Evolutionary conservation across 2,329 filamentous ascomycete genomes (phyloP), one percentile per base, ranked within the genome.

Genomic region (Claviceps sp.): DNA sequence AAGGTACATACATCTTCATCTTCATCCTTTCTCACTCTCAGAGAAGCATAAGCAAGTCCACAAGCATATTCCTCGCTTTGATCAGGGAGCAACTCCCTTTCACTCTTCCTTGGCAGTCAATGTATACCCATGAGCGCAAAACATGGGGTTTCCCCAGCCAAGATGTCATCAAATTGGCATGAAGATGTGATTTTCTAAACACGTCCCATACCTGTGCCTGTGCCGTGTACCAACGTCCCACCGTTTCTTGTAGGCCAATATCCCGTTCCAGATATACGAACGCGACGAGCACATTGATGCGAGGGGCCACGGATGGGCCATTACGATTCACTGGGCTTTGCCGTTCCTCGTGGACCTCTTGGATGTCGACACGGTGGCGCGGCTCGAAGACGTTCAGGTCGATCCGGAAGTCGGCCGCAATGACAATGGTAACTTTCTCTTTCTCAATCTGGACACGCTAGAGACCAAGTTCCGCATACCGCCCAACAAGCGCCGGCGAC

Each of bases 271-370:
- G 36, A 52, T 66, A 18, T 66, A 61, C 54, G 64, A 66, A 52
- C 62, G 63, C 38, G 57, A 63, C 59, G 56, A 57, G 20, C 55
- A 62, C 47, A 56, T 62, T 51, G 59, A 60, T 47, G 56, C 58
- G 20, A 65, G 65, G 20, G 54, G 55, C 3, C 72, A 74, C 42
- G 78, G 79, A 47, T 82, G 78, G 79, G 78, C 75, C 43, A 68
- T 83, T 49, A 81, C 78, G 1, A 62, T 82, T 37, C 77, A 82
- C 58, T 82, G 78, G 78, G 74, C 70, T 20, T 65, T 80, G 13
- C 61, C 58, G 2, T 64, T 59, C 38, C 56, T 65, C 9, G 48
- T 51, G 16, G 52, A 63, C 52, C 54, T 65, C 14, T 51, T 65
- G 2, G 60, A 61, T 20, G 52, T 52, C 5, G 53, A 54, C 7